phyloP scores from a whole-genome alignment of 1,284 basidiomycete species.

The Tylopilus sp. region DNA sequence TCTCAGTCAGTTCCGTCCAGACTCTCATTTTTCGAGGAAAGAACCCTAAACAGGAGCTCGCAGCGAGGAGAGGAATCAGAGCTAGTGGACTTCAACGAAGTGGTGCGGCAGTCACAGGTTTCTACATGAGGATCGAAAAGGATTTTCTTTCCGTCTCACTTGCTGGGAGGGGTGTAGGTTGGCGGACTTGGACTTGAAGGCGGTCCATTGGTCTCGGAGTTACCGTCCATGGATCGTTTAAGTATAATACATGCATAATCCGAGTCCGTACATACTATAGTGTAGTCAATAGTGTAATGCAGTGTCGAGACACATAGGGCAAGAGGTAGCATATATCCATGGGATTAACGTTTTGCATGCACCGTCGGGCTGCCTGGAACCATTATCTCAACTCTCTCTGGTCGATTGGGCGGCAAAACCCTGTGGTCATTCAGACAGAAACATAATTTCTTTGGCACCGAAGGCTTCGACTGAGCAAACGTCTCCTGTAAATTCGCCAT shows the following conservation, averaged over 20 bases:
- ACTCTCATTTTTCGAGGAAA: too few species aligned
- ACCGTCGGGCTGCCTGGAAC: conserved; percentile 27
- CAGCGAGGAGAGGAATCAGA: too few species aligned
- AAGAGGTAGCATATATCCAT: conserved; percentile 17
- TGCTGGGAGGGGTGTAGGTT: too few species aligned
- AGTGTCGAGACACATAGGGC: conserved; percentile 6
- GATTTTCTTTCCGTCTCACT: too few species aligned
- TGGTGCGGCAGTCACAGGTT: too few species aligned
- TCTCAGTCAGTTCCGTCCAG: not conserved
- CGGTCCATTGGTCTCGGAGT: too few species aligned
- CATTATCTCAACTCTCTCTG: conserved; percentile 16
- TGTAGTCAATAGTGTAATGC: conserved; percentile 11
- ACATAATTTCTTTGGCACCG: conserved; percentile 6
- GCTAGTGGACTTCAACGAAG: too few species aligned
- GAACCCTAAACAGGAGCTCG: too few species aligned
- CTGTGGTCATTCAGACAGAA: conserved; percentile 7
- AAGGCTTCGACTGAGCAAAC: conserved; percentile 17
- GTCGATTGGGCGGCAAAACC: not conserved
- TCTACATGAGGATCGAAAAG: too few species aligned
- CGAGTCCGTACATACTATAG: conserved; percentile 15
- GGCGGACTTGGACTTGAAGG: too few species aligned
- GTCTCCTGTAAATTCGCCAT: conserved; percentile 21
- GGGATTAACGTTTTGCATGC: conserved; percentile 16
- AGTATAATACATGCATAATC: conserved; percentile 9
- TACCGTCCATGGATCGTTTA: not conserved